These are phyloP conservation scores for Dorcoceras hygrometricum DNA, from an alignment of 257 asterid genomes.

Conservation along the genomic window DNA sequence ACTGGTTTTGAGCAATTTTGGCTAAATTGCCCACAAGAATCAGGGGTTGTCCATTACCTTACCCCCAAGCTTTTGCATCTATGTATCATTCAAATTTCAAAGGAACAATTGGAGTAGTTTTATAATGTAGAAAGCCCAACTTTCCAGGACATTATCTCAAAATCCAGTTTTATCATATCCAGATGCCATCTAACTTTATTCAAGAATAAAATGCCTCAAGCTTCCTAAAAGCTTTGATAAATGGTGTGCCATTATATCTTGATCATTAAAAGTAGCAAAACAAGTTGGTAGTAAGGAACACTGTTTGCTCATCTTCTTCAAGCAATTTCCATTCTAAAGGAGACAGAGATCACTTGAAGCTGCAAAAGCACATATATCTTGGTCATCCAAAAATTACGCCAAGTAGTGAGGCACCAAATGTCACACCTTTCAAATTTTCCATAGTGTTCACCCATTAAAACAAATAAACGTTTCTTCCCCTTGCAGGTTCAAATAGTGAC, in stretches of 20 bases:
- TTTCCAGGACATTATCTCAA: slow-evolving; percentile 7
- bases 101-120: slow-evolving; percentile 8
- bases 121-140: slow-evolving; percentile 14
- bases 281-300: slow-evolving; percentile 10
- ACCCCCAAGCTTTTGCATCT: not conserved
- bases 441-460: slow-evolving; percentile 28
- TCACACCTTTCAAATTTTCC: slow-evolving; percentile 29
- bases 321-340: not conserved
- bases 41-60: not conserved
- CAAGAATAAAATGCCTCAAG: slow-evolving; percentile 17
- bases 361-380: not conserved
- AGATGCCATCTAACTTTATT: slow-evolving; percentile 13
- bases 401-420: slow-evolving; percentile 7
- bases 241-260: slow-evolving; percentile 14
- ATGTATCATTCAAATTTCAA: not conserved
- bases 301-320: slow-evolving; percentile 3
- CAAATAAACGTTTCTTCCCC: slow-evolving; percentile 26
- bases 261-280: slow-evolving; percentile 23
- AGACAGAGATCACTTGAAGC: not conserved
- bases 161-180: slow-evolving; percentile 12
- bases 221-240: not conserved
- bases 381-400: not conserved
- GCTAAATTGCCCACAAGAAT: not conserved
- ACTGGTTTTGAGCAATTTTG: not conserved
- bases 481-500: slow-evolving; percentile 24